Percentiles rank a stretch among this genome's conserved stretches.
Evolutionary conservation across 1,139 yeast species (phyloP).

Genomic region (Tardiomyces digboiensis): DNA sequence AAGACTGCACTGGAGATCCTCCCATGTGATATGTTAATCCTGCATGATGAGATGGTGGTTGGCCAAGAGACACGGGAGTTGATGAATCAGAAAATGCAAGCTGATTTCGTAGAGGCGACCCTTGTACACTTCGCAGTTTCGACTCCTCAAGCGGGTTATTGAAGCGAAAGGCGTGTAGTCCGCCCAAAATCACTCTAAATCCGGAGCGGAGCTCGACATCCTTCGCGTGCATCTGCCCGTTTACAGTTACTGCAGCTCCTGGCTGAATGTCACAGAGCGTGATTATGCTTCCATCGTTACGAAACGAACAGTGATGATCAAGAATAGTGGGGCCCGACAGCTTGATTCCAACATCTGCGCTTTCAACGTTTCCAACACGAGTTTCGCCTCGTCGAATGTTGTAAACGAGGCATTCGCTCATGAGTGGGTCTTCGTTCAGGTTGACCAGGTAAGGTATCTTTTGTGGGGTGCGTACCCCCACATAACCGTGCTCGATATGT

Average conservation of each 20-base stretch:
- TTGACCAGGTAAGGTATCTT: constrained; percentile 22
- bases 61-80: constrained; percentile 1
- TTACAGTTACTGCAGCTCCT: constrained; percentile 15
- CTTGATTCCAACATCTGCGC: constrained; percentile 13
- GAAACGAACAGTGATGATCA: constrained; percentile 17
- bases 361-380: constrained; percentile 15
- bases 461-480: constrained; percentile 20
- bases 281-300: constrained; percentile 12
- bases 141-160: constrained; percentile 18
- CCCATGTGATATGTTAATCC: no score
- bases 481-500: constrained; percentile 13
- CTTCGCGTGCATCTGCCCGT: constrained; percentile 13
- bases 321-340: constrained; percentile 16
- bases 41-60: not conserved
- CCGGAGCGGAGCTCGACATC: constrained; percentile 16
- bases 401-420: constrained; percentile 22
- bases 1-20: no score
- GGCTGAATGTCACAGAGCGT: constrained; percentile 7
- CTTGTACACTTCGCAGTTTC: constrained; percentile 3
- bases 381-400: constrained; percentile 20
- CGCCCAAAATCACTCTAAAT: constrained; percentile 17
- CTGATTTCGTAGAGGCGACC: not conserved
- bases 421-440: constrained; percentile 20
- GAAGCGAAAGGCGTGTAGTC: constrained; percentile 19
- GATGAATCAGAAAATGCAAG: not conserved